Conservation (phyloP, 2,329 filamentous ascomycete species). For the Sclerotinia glacialis region DNA sequence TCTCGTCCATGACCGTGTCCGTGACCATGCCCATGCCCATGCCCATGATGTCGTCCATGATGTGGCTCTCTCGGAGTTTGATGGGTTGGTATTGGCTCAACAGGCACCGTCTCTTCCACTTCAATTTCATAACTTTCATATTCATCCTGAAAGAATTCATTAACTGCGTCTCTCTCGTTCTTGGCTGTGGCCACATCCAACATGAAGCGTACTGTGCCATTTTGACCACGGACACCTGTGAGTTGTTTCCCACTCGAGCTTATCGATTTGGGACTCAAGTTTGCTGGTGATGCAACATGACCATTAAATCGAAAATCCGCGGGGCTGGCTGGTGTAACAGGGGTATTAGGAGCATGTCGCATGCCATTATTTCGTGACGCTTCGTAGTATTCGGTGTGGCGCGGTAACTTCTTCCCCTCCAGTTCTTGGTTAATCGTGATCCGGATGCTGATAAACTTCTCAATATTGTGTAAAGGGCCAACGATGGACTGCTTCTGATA, state of each 20-base stretch:
- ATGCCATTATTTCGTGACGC: slow-evolving; percentile 37
- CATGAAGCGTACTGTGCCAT: slow-evolving; percentile 85
- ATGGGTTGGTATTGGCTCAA: slow-evolving; percentile 25
- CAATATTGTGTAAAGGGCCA: slow-evolving; percentile 68
- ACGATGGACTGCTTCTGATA: slow-evolving; percentile 72
- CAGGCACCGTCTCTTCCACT: slow-evolving; percentile 58
- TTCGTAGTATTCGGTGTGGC: slow-evolving; percentile 61
- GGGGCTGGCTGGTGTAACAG: slow-evolving; percentile 39
- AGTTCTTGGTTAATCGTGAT: slow-evolving; percentile 83
- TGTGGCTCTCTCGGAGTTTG: slow-evolving; percentile 26
- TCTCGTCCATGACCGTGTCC: slow-evolving; percentile 22
- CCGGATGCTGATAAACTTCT: slow-evolving; percentile 80
- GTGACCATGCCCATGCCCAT: slow-evolving; percentile 21
- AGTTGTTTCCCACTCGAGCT: slow-evolving; percentile 32
- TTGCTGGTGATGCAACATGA: slow-evolving; percentile 35
- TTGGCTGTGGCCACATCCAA: slow-evolving; percentile 75
- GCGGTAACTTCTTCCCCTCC: slow-evolving; percentile 58
- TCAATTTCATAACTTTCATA: slow-evolving; percentile 77
- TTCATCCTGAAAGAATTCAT: slow-evolving; percentile 67
- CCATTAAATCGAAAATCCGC: slow-evolving; percentile 37
- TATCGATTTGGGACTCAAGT: slow-evolving; percentile 37
- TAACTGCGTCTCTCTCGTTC: slow-evolving; percentile 66
- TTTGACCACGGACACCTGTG: slow-evolving; percentile 44
- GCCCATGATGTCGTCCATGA: slow-evolving; percentile 21
- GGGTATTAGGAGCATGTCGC: slow-evolving; percentile 40